Evolutionary conservation across 2,329 filamentous ascomycete species (phyloP).

Genomic region (Epichloe scottii): DNA sequence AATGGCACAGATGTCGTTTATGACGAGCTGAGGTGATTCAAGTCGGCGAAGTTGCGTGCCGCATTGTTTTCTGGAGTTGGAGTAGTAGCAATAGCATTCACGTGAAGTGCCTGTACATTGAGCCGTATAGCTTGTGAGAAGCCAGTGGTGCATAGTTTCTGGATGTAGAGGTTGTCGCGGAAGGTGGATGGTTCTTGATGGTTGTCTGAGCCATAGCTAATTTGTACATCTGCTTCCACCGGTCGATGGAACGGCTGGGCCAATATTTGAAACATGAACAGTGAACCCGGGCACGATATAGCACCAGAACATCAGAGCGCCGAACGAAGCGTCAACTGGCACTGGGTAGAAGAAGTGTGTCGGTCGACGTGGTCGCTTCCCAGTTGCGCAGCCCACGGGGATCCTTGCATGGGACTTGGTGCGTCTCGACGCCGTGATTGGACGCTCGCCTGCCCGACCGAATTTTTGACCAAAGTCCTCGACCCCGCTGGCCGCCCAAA

Average conservation of each 20-base stretch:
- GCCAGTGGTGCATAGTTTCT: background rate
- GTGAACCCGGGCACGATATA: no score
- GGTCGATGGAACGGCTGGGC: no score
- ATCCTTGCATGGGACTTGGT: background rate
- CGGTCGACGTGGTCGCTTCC: constrained; percentile 1
- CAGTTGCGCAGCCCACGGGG: background rate
- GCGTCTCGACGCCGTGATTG: no score
- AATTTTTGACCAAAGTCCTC: no score
- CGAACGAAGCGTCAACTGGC: background rate
- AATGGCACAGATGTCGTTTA: constrained; percentile 6
- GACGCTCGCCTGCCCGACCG: no score
- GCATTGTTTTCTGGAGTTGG: background rate
- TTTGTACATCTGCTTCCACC: no score
- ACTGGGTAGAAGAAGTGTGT: background rate
- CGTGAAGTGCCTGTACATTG: background rate
- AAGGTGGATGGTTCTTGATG: no score
- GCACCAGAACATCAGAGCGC: no score
- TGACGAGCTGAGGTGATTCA: constrained; percentile 20
- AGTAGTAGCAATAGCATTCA: background rate
- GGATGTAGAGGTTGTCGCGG: background rate
- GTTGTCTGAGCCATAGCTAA: no score
- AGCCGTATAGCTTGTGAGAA: background rate
- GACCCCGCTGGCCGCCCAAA: background rate
- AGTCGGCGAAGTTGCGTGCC: background rate
- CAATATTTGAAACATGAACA: no score